Evolutionary conservation across 2,329 filamentous ascomycete genomes (phyloP).

Genomic region (Beauveria australis): DNA sequence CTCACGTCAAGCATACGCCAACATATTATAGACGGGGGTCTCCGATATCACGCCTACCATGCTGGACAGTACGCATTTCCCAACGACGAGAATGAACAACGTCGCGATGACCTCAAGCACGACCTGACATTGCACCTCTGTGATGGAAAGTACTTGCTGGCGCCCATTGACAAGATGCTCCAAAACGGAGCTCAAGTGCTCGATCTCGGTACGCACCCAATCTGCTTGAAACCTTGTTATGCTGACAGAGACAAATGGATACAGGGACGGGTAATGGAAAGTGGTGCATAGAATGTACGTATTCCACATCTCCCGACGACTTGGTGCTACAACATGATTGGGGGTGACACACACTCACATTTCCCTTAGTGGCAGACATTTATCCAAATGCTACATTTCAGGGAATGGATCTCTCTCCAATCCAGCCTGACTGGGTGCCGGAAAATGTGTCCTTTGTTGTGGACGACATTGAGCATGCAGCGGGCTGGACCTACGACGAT

Average conservation of each 20-base stretch:
- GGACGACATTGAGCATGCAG: conserved; percentile 43
- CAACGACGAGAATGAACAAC: conserved; percentile 35
- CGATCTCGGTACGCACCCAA: conserved; percentile 32
- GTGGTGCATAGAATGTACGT: conserved; percentile 43
- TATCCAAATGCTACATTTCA: conserved; percentile 36
- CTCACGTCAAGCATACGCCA: conserved; percentile 35
- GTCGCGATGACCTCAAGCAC: conserved; percentile 34
- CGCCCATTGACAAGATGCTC: conserved; percentile 33
- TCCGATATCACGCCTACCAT: conserved; percentile 34
- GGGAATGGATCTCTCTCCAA: conserved; percentile 44
- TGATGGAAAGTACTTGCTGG: conserved; percentile 33
- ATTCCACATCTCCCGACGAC: not conserved
- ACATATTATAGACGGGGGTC: conserved; percentile 32
- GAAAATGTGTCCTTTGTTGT: conserved; percentile 44
- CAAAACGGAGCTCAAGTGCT: conserved; percentile 32
- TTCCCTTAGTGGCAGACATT: conserved; percentile 35
- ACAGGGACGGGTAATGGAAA: conserved; percentile 34
- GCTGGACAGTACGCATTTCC: conserved; percentile 35
- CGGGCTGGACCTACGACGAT: conserved; percentile 39
- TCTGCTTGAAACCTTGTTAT: not conserved
- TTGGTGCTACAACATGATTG: not conserved
- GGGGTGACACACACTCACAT: not conserved
- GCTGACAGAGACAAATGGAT: conserved; percentile 11
- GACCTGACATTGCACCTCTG: conserved; percentile 31
- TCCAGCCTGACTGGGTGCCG: conserved; percentile 43